These are phyloP conservation scores for Phytophthora colocasiae DNA, from an alignment of 352 stramenopile genomes.

Conservation along the genomic window DNA sequence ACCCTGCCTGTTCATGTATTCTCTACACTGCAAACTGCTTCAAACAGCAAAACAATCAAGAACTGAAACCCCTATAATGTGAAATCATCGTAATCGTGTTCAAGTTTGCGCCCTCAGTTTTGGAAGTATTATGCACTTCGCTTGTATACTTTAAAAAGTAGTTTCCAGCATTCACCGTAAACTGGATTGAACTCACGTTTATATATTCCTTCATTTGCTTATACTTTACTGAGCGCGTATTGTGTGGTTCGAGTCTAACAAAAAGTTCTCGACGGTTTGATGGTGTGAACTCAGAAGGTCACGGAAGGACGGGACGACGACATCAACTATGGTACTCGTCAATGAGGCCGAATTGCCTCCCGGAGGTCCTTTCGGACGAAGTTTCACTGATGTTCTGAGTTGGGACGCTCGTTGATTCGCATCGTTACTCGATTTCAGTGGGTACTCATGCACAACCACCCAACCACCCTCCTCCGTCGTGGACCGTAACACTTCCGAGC, in stretches of 20 bases:
- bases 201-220: too few relatives aligned
- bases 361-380: slow-evolving; percentile 5
- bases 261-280: slow-evolving; percentile 19
- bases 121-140: too few relatives aligned
- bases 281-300: slow-evolving; percentile 23
- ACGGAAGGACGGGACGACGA: slow-evolving; percentile 26
- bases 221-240: neutral
- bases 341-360: neutral
- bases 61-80: too few relatives aligned
- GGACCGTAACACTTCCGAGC: neutral
- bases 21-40: too few relatives aligned
- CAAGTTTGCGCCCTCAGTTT: slow-evolving; percentile 2
- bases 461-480: slow-evolving; percentile 26
- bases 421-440: neutral
- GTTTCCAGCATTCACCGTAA: too few relatives aligned
- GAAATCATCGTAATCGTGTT: slow-evolving; percentile 1
- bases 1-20: too few relatives aligned
- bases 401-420: slow-evolving; percentile 13
- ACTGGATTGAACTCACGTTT: too few relatives aligned
- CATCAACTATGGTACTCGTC: slow-evolving; percentile 24
- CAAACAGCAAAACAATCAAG: too few relatives aligned
- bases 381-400: slow-evolving; percentile 18
- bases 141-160: too few relatives aligned
- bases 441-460: slow-evolving; percentile 18
- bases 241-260: slow-evolving; percentile 5